A percentile compares a stretch with the other conserved stretches of the same genome.
Conservation (phyloP, 352 stramenopile genomes). For the Pythium phragmitis region DNA sequence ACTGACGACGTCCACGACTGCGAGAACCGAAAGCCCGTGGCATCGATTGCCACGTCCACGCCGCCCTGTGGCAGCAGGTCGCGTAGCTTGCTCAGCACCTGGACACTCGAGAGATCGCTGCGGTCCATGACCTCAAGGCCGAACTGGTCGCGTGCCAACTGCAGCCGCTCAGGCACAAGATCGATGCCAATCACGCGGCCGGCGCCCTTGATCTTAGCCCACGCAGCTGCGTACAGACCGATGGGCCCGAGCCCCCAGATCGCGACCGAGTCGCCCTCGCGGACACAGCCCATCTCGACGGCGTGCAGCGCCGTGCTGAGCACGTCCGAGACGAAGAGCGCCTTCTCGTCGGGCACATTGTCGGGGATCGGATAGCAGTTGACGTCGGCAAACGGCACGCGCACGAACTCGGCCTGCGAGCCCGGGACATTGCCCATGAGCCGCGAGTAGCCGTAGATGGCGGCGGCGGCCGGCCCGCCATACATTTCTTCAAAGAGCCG, state of each 20-base stretch:
- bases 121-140: slow-evolving; percentile 63
- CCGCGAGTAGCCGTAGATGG: slow-evolving; percentile 53
- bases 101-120: slow-evolving; percentile 38
- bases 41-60: slow-evolving; percentile 59
- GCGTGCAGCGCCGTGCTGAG: slow-evolving; percentile 47
- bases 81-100: slow-evolving; percentile 51
- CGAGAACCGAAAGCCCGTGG: slow-evolving; percentile 34
- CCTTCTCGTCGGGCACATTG: slow-evolving; percentile 60
- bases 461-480: slow-evolving; percentile 60
- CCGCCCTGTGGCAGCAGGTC: slow-evolving; percentile 47
- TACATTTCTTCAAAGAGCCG: slow-evolving; percentile 62
- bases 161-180: slow-evolving; percentile 42
- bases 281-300: slow-evolving; percentile 50
- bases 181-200: slow-evolving; percentile 64
- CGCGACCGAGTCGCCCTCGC: slow-evolving; percentile 44
- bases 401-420: slow-evolving; percentile 72
- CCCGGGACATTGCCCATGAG: slow-evolving; percentile 61
- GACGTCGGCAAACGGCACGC: slow-evolving; percentile 66
- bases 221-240: slow-evolving; percentile 51
- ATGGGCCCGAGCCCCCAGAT: slow-evolving; percentile 73
- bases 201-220: slow-evolving; percentile 63
- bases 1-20: slow-evolving; percentile 32
- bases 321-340: slow-evolving; percentile 54
- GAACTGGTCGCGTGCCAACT: slow-evolving; percentile 55
- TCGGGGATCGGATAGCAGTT: slow-evolving; percentile 70